These are phyloP conservation scores for Carex myosuroides DNA, from an alignment of 176 grass and related monocot genomes.

Conservation along the genomic window DNA sequence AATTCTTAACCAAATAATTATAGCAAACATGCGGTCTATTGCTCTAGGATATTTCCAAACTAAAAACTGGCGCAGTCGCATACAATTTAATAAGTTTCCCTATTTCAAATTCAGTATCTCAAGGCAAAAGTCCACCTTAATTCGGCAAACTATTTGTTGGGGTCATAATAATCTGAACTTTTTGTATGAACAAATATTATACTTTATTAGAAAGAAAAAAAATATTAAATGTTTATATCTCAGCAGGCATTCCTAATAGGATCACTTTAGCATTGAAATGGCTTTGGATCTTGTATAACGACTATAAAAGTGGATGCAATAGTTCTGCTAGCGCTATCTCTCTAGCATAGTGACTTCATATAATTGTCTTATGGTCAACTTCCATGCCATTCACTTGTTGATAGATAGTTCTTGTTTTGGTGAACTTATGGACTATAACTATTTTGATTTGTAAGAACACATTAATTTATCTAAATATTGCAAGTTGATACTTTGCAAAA, in stretches of 20 bases:
- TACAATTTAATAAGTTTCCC: background rate
- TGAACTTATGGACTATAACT: background rate
- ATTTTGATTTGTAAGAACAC: background rate
- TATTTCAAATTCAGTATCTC: background rate
- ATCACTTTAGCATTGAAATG: background rate
- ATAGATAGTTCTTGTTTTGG: background rate
- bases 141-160: background rate
- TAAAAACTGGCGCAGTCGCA: background rate
- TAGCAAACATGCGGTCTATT: background rate
- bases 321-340: background rate
- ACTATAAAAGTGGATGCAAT: background rate
- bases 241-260: background rate
- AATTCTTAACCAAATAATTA: background rate
- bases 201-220: background rate
- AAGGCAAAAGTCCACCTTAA: background rate
- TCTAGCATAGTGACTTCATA: background rate
- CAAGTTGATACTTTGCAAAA: background rate
- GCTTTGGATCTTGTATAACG: background rate
- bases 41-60: background rate
- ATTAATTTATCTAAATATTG: background rate
- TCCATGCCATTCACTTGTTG: background rate
- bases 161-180: background rate
- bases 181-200: background rate
- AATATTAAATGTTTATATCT: background rate
- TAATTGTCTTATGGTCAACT: background rate